Evolutionary conservation across 768 basidiomycete species (phyloP).

Genomic region (Trametes sanguinea): DNA sequence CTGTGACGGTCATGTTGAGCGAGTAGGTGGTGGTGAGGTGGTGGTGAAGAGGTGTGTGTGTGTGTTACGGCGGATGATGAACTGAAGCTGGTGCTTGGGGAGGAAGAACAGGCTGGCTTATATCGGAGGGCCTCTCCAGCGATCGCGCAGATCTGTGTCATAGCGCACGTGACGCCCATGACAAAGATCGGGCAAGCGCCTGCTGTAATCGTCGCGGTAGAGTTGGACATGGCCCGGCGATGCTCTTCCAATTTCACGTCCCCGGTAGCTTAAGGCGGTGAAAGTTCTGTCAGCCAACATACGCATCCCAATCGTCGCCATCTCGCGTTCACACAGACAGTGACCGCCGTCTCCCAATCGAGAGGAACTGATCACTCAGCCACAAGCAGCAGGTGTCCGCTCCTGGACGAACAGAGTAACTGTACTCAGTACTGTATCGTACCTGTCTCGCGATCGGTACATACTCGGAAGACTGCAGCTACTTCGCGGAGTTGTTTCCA

Average conservation of each 20-base stretch:
- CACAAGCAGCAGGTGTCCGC: too few relatives aligned
- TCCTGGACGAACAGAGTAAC: too few relatives aligned
- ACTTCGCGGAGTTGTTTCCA: too few relatives aligned
- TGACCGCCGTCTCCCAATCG: too few relatives aligned
- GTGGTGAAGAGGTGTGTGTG: neutral
- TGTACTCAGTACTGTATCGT: too few relatives aligned
- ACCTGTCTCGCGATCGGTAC: too few relatives aligned
- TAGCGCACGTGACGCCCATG: constrained; percentile 15
- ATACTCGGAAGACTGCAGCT: too few relatives aligned
- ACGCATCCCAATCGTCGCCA: neutral
- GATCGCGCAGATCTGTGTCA: constrained; percentile 20
- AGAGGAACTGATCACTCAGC: too few relatives aligned
- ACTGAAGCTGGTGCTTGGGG: neutral
- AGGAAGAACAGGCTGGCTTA: constrained; percentile 1
- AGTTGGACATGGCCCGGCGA: neutral
- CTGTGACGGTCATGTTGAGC: constrained; percentile 24
- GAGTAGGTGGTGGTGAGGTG: neutral
- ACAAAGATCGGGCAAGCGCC: constrained; percentile 11
- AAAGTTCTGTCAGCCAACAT: neutral
- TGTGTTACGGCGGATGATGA: neutral
- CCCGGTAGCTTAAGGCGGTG: neutral
- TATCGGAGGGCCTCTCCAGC: constrained; percentile 1
- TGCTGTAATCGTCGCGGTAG: constrained; percentile 3
- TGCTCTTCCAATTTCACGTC: too few relatives aligned
- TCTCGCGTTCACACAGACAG: too few relatives aligned